Base-by-base conservation (phyloP, 1,284 basidiomycete species). In the Leccinum pachyderme region DNA sequence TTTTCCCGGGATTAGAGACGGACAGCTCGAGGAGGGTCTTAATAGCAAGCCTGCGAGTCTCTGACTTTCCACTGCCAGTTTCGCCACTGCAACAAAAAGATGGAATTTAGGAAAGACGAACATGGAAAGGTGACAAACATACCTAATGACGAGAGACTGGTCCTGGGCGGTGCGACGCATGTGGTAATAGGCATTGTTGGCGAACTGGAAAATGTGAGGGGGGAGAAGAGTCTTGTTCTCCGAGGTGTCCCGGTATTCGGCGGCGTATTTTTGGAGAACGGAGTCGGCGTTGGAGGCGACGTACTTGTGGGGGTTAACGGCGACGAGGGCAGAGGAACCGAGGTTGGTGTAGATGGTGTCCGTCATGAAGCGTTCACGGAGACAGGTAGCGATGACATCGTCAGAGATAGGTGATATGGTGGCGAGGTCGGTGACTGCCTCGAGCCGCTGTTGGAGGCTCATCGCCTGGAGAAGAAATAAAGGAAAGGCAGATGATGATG, bases 111-210 rank as follows among this genome's bases (percentile, higher is more conserved):
- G 9, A 47, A 52, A 28, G 24, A 9, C 6, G 31, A 5, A 35
- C 8, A 15, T 25, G 15, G 5, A 28, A 13, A 29, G 8, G 44
- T 24, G 22, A 6, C 49, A 12, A n/a, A 12, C 86, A 62, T 70
- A 95, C 93, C 78, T 90, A 61, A 96, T 78, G 35, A 96, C 70
- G 39, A 99, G 81, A 56, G 87, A 85, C 75, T 98, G 95, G 73
- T 99, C 96, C 76, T 97, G 93, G 1, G 85, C 83, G 0, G 95
- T 98, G 61, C 96, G 80, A 50, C 86, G 81, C 94, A 98, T 98
- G 75, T 98, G 94, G 72, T 95, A 98, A 76, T 97, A 98, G 11
- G 93, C 89, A 75, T 91, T 89, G 68, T 94, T 89, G 7, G 92
- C 91, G 37, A 92, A 79, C 60, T 93, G 87, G 72, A 96, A 98